Conservation (phyloP, 345 rosid genomes). For the Salix caprea region DNA sequence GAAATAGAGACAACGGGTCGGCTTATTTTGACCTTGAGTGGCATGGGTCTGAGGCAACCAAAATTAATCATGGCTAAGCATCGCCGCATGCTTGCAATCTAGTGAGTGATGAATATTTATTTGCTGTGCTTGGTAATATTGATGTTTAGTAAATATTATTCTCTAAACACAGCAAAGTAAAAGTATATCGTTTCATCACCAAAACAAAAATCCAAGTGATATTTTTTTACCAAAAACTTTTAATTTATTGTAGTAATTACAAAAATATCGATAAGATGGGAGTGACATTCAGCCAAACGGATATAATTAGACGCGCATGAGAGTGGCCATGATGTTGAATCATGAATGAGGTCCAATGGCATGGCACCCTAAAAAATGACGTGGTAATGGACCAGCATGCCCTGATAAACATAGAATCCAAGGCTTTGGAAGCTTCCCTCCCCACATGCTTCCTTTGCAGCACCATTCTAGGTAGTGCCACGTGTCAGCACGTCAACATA, state of each 20-base stretch:
- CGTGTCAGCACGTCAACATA: too few species aligned
- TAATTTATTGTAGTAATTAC: too few species aligned
- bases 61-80: neutral
- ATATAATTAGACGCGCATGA: constrained; percentile 13
- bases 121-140: too few species aligned
- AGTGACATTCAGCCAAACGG: constrained; percentile 4
- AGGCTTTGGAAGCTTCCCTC: constrained; percentile 6
- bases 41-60: neutral
- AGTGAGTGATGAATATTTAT: neutral
- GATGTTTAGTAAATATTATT: too few species aligned
- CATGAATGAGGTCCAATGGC: neutral
- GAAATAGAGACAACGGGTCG: neutral
- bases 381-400: neutral
- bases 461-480: neutral
- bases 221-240: too few species aligned
- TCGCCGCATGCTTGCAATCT: neutral
- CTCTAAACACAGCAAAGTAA: too few species aligned
- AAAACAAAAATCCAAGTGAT: too few species aligned
- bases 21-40: neutral
- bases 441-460: neutral
- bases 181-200: too few species aligned
- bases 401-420: constrained; percentile 13
- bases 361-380: neutral
- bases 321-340: neutral
- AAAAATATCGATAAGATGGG: too few species aligned